Evolutionary conservation across 1,284 basidiomycete species (phyloP).

Genomic region (Schizophyllum commune): DNA sequence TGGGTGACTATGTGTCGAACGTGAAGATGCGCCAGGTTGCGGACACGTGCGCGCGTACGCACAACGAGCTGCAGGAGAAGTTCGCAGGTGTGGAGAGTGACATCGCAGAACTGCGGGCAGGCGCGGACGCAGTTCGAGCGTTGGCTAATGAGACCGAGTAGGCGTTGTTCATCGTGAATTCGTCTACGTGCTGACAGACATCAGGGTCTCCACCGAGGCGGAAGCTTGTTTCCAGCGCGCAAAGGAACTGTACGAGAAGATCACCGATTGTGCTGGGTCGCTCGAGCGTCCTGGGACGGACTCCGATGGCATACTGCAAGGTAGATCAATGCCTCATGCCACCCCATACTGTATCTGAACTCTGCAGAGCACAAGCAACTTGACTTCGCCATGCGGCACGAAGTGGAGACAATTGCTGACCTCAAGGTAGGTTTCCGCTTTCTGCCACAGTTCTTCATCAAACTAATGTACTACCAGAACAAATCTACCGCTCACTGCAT

Average conservation of each 20-base stretch:
- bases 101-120: constrained; percentile 47
- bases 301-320: constrained; percentile 46
- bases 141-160: constrained; percentile 43
- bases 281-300: constrained; percentile 16
- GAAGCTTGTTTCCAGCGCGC: constrained; percentile 45
- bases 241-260: constrained; percentile 50
- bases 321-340: constrained; percentile 23
- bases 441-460: constrained; percentile 2
- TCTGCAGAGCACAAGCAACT: constrained; percentile 52
- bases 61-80: constrained; percentile 52
- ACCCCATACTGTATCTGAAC: neutral
- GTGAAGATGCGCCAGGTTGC: constrained; percentile 75
- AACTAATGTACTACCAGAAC: constrained; percentile 45
- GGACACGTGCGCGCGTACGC: constrained; percentile 62
- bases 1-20: constrained; percentile 74
- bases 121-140: constrained; percentile 51
- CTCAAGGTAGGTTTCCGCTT: constrained; percentile 43
- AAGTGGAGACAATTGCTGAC: constrained; percentile 47
- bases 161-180: constrained; percentile 15
- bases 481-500: constrained; percentile 68
- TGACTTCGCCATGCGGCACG: constrained; percentile 52
- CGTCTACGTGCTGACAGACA: constrained; percentile 4
- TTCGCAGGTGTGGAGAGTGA: constrained; percentile 48
- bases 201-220: constrained; percentile 53
- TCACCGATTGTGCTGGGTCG: constrained; percentile 39